Evolutionary conservation across 768 basidiomycete species (phyloP).

Genomic region (Trametes sanguinea): DNA sequence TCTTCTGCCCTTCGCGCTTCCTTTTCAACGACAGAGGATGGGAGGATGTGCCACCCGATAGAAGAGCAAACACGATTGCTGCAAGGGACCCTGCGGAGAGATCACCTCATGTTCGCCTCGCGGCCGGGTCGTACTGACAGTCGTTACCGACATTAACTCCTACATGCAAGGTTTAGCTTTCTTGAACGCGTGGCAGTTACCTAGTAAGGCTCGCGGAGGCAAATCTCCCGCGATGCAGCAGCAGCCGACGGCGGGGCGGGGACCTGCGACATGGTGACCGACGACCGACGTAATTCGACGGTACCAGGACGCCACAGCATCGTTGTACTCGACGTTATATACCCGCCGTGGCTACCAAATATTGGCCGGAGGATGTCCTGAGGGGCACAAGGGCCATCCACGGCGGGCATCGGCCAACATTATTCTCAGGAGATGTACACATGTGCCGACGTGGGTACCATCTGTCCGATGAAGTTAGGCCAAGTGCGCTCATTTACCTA

Average conservation of each 20-base stretch:
- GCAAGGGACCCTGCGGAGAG: conserved; percentile 6
- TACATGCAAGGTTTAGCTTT: conserved; percentile 17
- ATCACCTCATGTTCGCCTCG: conserved; percentile 25
- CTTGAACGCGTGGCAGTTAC: conserved; percentile 17
- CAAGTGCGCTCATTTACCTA: not conserved
- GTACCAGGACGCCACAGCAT: not conserved
- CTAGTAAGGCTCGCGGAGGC: conserved; percentile 17
- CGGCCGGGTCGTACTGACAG: conserved; percentile 14
- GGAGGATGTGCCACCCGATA: conserved; percentile 20
- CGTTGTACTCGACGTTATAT: conserved; percentile 11
- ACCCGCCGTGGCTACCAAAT: conserved; percentile 6
- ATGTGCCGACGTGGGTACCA: not conserved
- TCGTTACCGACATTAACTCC: conserved; percentile 15
- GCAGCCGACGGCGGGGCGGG: not conserved
- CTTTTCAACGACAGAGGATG: conserved; percentile 15
- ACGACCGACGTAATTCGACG: not conserved
- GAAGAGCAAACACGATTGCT: conserved; percentile 20
- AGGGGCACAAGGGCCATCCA: conserved; percentile 1
- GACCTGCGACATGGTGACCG: not conserved
- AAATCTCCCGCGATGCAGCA: not conserved
- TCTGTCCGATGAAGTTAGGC: conserved; percentile 3
- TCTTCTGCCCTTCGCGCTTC: conserved; percentile 10
- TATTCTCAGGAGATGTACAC: not conserved
- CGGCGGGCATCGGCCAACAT: not conserved
- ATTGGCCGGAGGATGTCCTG: conserved; percentile 12